Base-by-base conservation (phyloP, 2,329 filamentous ascomycete genomes). In the Alternaria metachromatica region DNA sequence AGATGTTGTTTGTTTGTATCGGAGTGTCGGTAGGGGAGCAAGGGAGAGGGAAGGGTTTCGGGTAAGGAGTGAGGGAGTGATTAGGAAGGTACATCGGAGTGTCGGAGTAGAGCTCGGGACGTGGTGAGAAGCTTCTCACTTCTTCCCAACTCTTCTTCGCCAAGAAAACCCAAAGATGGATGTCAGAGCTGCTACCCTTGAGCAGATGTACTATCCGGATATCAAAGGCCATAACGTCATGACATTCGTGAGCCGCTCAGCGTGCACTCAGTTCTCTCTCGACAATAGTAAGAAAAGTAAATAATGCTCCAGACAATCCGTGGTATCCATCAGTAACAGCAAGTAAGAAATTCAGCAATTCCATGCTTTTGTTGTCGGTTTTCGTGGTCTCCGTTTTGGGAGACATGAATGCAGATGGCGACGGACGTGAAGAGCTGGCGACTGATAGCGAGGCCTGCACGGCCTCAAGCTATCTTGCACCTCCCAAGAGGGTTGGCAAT, bases 191-290 rank as follows among this genome's bases (percentile, higher is more conserved):
- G 70, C 71, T 64, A 69, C 74, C 70, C 41, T 71, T 65, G 66
- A 70, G 71, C 72, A 74, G 63, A 74, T 69, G 70, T 72, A 72
- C 75, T 78, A 76, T 79, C 77, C 72, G 70, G 72, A 75, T 75
- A 75, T 75, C 72, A 73, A 78, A 79, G 73, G 71, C 78, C 79
- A 77, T 81, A 79, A 80, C 79, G 76, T 80, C 78, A 76, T 80
- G 72, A 81, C 73, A 69, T 72, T 80, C 79, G 76, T 81, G 71
- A 80, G 72, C 73, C 78, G 77, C 78, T 79, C 75, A 79, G 78
- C 72, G 69, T 76, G 75, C 75, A 77, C 67, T 71, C 67, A 68
- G 59, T 60, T 71, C 67, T 72, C 60, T 71, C 68, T 72, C 74
- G 70, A 76, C 67, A 67, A 58, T 51, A 66, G 61, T 68, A 71